phyloP scores from a whole-genome alignment of 1,284 basidiomycete species.

The Wolfiporia cocos region DNA sequence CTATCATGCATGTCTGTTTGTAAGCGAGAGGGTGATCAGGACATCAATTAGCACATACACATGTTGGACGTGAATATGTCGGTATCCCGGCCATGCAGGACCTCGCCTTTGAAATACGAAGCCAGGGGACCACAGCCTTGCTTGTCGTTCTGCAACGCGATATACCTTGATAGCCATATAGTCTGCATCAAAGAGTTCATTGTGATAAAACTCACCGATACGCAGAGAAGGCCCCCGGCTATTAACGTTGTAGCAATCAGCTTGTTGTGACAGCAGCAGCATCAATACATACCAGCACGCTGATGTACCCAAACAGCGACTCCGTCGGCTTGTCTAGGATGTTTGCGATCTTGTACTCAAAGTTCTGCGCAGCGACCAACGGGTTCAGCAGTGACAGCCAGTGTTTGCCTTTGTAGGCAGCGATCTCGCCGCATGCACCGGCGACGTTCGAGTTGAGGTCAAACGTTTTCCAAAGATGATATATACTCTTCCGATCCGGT shows the following conservation, averaged over 20 bases:
- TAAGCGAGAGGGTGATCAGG: too few relatives aligned
- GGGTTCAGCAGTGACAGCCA: constrained; percentile 95
- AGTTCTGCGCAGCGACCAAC: constrained; percentile 90
- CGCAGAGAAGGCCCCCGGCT: constrained; percentile 94
- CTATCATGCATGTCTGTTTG: too few relatives aligned
- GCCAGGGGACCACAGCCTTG: constrained; percentile 87
- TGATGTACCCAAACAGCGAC: constrained; percentile 89
- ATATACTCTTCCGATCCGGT: constrained; percentile 80
- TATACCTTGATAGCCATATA: constrained; percentile 67
- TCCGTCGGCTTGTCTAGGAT: constrained; percentile 96
- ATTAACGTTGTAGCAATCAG: too few relatives aligned
- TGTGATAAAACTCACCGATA: constrained; percentile 79
- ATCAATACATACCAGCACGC: constrained; percentile 70
- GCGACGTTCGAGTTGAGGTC: constrained; percentile 91
- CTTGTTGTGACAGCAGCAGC: too few relatives aligned
- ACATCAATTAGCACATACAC: constrained; percentile 72
- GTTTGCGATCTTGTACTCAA: constrained; percentile 90
- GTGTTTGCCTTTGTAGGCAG: constrained; percentile 85
- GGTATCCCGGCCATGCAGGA: constrained; percentile 84
- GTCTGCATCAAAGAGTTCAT: too few relatives aligned
- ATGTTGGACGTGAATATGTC: constrained; percentile 95
- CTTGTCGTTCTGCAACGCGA: constrained; percentile 86
- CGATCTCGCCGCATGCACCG: constrained; percentile 94
- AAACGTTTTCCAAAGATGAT: constrained; percentile 94
- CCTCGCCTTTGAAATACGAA: constrained; percentile 97